Conservation (phyloP, 164 flowering plant genomes). For the Tinospora cordifolia region DNA sequence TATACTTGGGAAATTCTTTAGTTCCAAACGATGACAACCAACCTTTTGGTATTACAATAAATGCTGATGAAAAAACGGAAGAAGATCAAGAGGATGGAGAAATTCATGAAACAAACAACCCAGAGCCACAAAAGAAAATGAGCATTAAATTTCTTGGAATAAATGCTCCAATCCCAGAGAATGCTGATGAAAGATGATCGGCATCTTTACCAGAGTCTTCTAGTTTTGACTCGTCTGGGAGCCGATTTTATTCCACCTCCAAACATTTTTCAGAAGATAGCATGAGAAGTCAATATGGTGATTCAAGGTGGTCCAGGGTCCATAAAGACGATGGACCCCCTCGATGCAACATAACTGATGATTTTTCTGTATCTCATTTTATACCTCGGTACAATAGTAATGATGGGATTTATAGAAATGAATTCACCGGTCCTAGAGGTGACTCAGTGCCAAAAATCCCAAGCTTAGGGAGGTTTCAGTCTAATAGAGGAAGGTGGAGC, state of each 20-base stretch:
- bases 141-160: constrained; percentile 79
- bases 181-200: constrained; percentile 74
- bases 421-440: constrained; percentile 27
- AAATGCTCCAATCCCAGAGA: constrained; percentile 86
- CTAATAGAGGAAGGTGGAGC: constrained; percentile 52
- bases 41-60: constrained; percentile 82
- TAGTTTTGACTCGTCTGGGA: constrained; percentile 24
- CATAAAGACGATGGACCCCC: constrained; percentile 58
- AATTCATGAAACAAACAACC: constrained; percentile 32
- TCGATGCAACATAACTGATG: constrained; percentile 33
- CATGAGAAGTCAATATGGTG: constrained; percentile 32
- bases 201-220: constrained; percentile 26
- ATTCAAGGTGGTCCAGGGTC: constrained; percentile 40
- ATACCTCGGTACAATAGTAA: constrained; percentile 32
- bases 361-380: constrained; percentile 32
- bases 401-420: constrained; percentile 25
- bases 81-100: constrained; percentile 69
- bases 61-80: constrained; percentile 44
- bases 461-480: constrained; percentile 31
- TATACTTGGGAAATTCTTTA: constrained; percentile 7
- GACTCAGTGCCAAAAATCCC: constrained; percentile 35
- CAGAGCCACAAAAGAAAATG: constrained; percentile 47
- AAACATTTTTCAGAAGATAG: constrained; percentile 30
- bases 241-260: constrained; percentile 26
- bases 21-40: constrained; percentile 49